Conservation (phyloP, 2,329 filamentous ascomycete genomes). For the Cercospora zeae-maydis region DNA sequence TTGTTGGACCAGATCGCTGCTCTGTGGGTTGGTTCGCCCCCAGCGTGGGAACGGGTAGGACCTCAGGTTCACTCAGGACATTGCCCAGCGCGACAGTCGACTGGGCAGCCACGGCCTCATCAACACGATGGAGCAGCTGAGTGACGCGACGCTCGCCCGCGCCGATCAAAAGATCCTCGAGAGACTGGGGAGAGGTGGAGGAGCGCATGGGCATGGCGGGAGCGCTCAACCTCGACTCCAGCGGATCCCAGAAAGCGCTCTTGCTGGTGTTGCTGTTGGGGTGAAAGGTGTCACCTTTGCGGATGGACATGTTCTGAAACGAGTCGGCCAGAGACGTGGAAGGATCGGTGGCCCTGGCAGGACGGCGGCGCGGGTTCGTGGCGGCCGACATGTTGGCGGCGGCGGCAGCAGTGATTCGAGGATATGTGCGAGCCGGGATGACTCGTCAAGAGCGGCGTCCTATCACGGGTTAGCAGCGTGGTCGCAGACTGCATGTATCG, state of each 20-base stretch:
- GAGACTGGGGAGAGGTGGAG: constrained; percentile 47
- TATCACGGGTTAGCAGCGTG: constrained; percentile 16
- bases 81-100: constrained; percentile 36
- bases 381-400: constrained; percentile 32
- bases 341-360: constrained; percentile 37
- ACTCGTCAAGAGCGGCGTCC: constrained; percentile 17
- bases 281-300: constrained; percentile 50
- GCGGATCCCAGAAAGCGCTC: constrained; percentile 39
- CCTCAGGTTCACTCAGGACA: constrained; percentile 48
- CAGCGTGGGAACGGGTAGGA: constrained; percentile 48
- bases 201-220: constrained; percentile 47
- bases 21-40: constrained; percentile 39
- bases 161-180: constrained; percentile 48
- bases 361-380: constrained; percentile 46
- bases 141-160: constrained; percentile 45
- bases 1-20: constrained; percentile 30
- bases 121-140: constrained; percentile 45
- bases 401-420: constrained; percentile 17
- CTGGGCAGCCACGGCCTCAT: constrained; percentile 41
- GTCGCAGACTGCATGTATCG: constrained; percentile 12
- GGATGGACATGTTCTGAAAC: constrained; percentile 44
- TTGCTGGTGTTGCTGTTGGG: constrained; percentile 44
- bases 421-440: constrained; percentile 19
- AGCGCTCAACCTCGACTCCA: constrained; percentile 27
- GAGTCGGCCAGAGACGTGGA: constrained; percentile 37